Conservation (phyloP, 208 protist genomes). For the Wallacemonas sp. region DNA sequence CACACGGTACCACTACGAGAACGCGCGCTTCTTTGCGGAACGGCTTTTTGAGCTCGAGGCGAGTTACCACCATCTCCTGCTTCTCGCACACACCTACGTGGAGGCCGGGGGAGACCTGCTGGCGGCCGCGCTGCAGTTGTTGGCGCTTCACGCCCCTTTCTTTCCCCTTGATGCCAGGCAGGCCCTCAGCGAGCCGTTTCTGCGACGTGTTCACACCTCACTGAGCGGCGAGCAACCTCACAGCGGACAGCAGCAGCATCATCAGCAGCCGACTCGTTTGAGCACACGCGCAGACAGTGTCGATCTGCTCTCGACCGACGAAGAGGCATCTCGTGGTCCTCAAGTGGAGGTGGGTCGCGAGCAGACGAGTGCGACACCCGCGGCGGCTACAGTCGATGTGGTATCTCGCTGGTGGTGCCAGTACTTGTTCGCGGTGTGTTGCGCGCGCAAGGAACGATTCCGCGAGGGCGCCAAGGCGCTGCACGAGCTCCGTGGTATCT, state of each 20-base stretch:
- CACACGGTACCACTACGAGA: slow-evolving; percentile 53
- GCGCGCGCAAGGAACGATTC: slow-evolving; percentile 56
- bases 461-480: slow-evolving; percentile 56
- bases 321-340: neutral
- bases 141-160: slow-evolving; percentile 66
- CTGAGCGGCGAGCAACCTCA: neutral
- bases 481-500: slow-evolving; percentile 41
- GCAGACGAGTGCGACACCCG: neutral
- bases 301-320: slow-evolving; percentile 1
- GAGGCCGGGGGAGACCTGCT: slow-evolving; percentile 30
- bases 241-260: neutral
- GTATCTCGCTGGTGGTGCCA: slow-evolving; percentile 67
- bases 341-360: too few relatives aligned
- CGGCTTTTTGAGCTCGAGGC: slow-evolving; percentile 63
- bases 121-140: slow-evolving; percentile 57
- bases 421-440: slow-evolving; percentile 79
- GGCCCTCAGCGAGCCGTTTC: neutral
- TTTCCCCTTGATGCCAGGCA: slow-evolving; percentile 19
- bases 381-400: slow-evolving; percentile 23
- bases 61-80: slow-evolving; percentile 49
- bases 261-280: neutral
- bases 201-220: neutral
- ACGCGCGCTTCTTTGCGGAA: slow-evolving; percentile 91
- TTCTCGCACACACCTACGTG: slow-evolving; percentile 75
- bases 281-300: neutral